Base-by-base conservation (phyloP, 768 basidiomycete species). In the Boletellus emodensis region DNA sequence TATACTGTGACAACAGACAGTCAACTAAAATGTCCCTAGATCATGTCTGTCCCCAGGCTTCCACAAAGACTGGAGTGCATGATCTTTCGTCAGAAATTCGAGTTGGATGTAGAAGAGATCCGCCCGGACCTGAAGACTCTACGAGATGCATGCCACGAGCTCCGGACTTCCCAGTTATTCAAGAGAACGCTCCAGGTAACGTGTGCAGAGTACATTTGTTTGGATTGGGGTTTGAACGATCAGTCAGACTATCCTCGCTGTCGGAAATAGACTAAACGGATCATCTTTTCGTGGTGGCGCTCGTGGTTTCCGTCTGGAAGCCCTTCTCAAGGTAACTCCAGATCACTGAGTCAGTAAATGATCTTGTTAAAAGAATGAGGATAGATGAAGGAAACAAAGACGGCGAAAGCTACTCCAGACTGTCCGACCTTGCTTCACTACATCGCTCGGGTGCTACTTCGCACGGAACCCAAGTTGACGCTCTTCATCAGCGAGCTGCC, bases 401-500 rank as follows among this genome's bases (percentile, higher is more conserved):
- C 90, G 1, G 81, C 79, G 0, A 84, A 80, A 49, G 80, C 79
- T 0, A 79, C 80, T 0, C 43, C 80, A 0, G 81, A 81, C 7
- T 94, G 90, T 56, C 91, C 93, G 0, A 95, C 92, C 0, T 72
- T 97, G n/a, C 74, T 96, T 12, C 94, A 95, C 65, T 95, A 92
- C 62, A 65, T 95, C n/a, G 90, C 89, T 12, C 78, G 80, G 41
- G 77, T 88, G 6, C 73, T 95, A 14, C 59, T 88, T 49, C 78
- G 84, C 28, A 77, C 76, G 6, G 84, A 94, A 61, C 78, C 86
- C 0, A 71, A 75, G 0, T 64, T 90, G 12, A 70, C 87, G 5
- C 75, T 75, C 15, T 94, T 94, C 66, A 77, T 89, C 4, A 85
- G 90, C 22, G 93, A 94, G 12, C 69, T 90, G 58, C 85, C 90